phyloP scores from a whole-genome alignment of 1,139 yeast species.

The Kodamaea alishanica region DNA sequence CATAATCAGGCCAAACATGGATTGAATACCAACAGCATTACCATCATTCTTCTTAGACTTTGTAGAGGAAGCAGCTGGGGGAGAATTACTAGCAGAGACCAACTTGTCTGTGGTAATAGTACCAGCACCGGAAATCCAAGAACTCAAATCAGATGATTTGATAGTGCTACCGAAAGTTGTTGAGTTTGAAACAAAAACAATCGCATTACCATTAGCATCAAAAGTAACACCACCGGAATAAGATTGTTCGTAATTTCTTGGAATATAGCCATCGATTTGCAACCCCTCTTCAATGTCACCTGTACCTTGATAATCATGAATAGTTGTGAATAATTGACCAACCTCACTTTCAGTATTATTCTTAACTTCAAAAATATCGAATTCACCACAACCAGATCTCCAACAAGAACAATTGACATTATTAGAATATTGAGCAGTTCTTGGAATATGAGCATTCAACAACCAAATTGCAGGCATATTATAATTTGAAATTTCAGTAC shows the following conservation, averaged over 20 bases:
- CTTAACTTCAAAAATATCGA: conserved; percentile 78
- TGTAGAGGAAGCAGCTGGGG: conserved; percentile 18
- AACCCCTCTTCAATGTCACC: conserved; percentile 57
- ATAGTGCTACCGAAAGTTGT: conserved; percentile 46
- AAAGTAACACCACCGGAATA: conserved; percentile 73
- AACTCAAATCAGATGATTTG: conserved; percentile 28
- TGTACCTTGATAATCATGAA: conserved; percentile 73
- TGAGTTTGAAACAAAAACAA: conserved; percentile 58
- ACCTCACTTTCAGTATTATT: conserved; percentile 45
- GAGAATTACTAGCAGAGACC: conserved; percentile 21
- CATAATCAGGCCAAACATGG: conserved; percentile 16
- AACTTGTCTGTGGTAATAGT: conserved; percentile 20
- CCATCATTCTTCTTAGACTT: conserved; percentile 22
- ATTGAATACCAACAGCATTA: conserved; percentile 11
- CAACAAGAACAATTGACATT: conserved; percentile 90
- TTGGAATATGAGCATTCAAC: conserved; percentile 88
- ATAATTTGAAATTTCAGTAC: conserved; percentile 45
- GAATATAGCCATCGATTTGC: conserved; percentile 53
- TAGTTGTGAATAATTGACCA: conserved; percentile 55
- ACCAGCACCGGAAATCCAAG: conserved; percentile 32
- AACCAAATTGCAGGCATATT: conserved; percentile 98
- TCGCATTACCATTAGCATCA: conserved; percentile 54
- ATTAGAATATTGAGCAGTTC: conserved; percentile 74
- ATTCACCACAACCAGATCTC: conserved; percentile 95
- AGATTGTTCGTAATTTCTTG: conserved; percentile 45